Evolutionary conservation across 441 rosid genomes (phyloP).

Genomic region (Mallotus repandus): DNA sequence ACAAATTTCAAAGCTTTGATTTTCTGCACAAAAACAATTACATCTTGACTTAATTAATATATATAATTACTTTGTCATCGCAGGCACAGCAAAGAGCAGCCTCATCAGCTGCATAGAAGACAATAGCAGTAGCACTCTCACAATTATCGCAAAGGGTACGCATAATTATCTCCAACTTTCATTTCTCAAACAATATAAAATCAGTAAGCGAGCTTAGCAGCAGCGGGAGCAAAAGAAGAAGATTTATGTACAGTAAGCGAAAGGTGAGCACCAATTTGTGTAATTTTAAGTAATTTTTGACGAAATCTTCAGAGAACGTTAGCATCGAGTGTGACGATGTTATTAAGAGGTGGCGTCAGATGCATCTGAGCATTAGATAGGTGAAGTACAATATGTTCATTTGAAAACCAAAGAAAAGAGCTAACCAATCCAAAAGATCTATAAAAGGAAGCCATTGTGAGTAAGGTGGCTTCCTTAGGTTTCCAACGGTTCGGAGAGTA

Average conservation of each 20-base stretch:
- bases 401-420: too few relatives aligned
- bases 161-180: conserved; percentile 51
- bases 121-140: conserved; percentile 72
- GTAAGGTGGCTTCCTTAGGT: conserved; percentile 67
- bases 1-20: too few relatives aligned
- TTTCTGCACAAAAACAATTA: too few relatives aligned
- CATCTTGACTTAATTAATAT: too few relatives aligned
- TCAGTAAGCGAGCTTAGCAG: not conserved
- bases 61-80: conserved; percentile 54
- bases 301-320: conserved; percentile 67
- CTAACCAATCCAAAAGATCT: too few relatives aligned
- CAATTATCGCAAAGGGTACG: conserved; percentile 78
- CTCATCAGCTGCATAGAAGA: conserved; percentile 88
- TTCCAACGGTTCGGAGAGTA: conserved; percentile 65
- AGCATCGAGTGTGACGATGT: conserved; percentile 71
- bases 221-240: not conserved
- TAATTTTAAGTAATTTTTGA: conserved; percentile 66
- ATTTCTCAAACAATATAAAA: conserved; percentile 27
- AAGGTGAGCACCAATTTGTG: conserved; percentile 55
- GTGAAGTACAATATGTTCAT: conserved; percentile 84
- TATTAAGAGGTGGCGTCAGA: conserved; percentile 80
- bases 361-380: conserved; percentile 98
- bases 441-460: conserved; percentile 63
- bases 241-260: not conserved
- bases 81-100: conserved; percentile 81